Evolutionary conservation across 2,329 filamentous ascomycete genomes (phyloP).

Genomic region (Claviceps digitariae): DNA sequence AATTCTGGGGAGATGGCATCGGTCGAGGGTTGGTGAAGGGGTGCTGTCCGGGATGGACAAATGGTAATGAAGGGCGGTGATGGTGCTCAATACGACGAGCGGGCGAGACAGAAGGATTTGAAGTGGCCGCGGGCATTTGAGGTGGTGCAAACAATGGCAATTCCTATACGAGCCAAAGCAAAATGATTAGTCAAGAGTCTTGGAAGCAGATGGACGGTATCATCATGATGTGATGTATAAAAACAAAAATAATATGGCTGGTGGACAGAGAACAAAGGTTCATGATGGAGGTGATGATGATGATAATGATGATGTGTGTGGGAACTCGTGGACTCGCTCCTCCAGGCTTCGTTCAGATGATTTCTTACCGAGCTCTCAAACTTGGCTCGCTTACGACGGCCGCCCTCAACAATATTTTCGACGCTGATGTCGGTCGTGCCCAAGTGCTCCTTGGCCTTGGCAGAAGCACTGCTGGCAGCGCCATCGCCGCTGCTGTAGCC

Average conservation of each 20-base stretch:
- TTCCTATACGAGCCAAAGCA: conserved; percentile 45
- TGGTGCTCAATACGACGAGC: conserved; percentile 61
- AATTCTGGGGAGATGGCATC: conserved; percentile 74
- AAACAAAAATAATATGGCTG: too few species aligned
- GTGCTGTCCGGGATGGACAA: conserved; percentile 61
- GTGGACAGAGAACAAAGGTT: too few species aligned
- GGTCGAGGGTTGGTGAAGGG: conserved; percentile 66
- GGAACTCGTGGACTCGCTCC: background rate
- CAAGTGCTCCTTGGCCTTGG: conserved; percentile 71
- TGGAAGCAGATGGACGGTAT: too few species aligned
- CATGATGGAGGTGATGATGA: too few species aligned
- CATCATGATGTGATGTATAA: too few species aligned
- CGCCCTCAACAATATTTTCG: conserved; percentile 95
- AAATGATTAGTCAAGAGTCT: background rate
- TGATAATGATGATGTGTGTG: background rate
- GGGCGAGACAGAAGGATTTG: conserved; percentile 92
- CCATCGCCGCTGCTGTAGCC: conserved; percentile 83
- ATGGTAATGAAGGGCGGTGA: conserved; percentile 60
- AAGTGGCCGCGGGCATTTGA: conserved; percentile 86
- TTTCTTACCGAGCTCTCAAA: conserved; percentile 86
- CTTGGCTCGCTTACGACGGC: conserved; percentile 86
- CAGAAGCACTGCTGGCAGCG: conserved; percentile 56
- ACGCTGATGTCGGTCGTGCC: conserved; percentile 95
- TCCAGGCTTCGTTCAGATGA: background rate
- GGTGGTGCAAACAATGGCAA: conserved; percentile 88